Evolutionary conservation across 352 stramenopile species (phyloP), one percentile per base, ranked within the genome.

Genomic region (Phytopythium mirpurense): DNA sequence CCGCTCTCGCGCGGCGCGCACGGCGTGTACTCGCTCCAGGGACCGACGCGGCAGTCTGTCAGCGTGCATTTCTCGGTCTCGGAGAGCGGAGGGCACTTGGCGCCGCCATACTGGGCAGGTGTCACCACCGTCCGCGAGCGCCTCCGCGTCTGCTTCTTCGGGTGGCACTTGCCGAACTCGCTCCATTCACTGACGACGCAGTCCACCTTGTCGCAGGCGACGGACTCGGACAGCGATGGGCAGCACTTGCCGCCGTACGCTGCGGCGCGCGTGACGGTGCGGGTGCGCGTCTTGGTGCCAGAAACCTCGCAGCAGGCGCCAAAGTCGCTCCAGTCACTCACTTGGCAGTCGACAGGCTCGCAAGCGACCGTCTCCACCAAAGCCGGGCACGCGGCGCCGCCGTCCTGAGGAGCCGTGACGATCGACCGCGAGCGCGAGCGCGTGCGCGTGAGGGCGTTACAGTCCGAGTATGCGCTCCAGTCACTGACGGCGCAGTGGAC

Each of bases 291-390:
- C 26, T 78, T 74, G 37, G 71, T 65, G 0, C 72, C 66, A 0
- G 70, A 74, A 18, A 56, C 35, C 10, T 57, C 51, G 1, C 71
- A 68, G 47, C 78, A 90, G 1, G 63, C 36, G 5, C 68, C 60
- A 42, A 68, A 88, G 0, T 68, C 63, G 10, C 58, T 67, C 79
- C 74, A 90, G n/a, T 75, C 51, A 15, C 60, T 72, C 5, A 86
- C 65, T 52, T 70, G 54, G 41, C 77, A 90, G 19, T 75, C 45
- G 0, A 84, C 57, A 12, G 68, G 52, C 24, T 68, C 65, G 37
- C 79, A 90, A 8, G 65, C 37, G 7, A 64, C 45, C 0, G 47
- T 53, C 2, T 89, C 63, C 0, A 48, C 57, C 34, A 88, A 31
- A 1, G 64, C 46, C 15, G 47, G 60, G 36, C 79, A 90, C n/a